These are phyloP conservation scores for Halenospora varia DNA, from an alignment of 495 filamentous ascomycete species.

Conservation along the genomic window DNA sequence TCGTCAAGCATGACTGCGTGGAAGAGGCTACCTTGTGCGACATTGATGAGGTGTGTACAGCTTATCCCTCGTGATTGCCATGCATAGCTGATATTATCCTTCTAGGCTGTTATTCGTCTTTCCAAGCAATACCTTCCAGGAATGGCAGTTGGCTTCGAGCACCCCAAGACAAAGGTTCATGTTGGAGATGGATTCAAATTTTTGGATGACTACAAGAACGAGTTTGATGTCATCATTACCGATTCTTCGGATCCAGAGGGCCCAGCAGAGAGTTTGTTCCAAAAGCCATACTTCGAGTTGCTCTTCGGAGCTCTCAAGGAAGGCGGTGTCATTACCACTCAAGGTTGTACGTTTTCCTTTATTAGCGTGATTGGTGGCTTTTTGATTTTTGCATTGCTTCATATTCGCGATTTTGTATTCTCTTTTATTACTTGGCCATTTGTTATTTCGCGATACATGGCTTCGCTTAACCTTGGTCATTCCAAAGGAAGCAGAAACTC, in stretches of 20 bases:
- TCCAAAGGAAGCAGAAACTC: not conserved
- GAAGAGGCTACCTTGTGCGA: slow-evolving; percentile 96
- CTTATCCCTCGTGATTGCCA: not conserved
- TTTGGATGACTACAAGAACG: slow-evolving; percentile 84
- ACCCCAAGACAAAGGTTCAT: slow-evolving; percentile 87
- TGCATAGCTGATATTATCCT: slow-evolving; percentile 10
- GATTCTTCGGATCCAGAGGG: slow-evolving; percentile 97
- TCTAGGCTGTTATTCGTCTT: slow-evolving; percentile 89
- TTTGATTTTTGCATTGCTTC: not conserved
- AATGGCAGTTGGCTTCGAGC: slow-evolving; percentile 89
- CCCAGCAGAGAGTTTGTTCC: slow-evolving; percentile 91
- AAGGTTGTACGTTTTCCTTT: slow-evolving; percentile 97
- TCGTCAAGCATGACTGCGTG: slow-evolving; percentile 93
- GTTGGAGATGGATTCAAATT: slow-evolving; percentile 99
- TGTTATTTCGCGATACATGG: slow-evolving; percentile 20
- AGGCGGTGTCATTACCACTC: slow-evolving; percentile 97
- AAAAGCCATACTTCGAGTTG: slow-evolving; percentile 98
- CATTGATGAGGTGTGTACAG: slow-evolving; percentile 79
- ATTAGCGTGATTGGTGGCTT: slow-evolving; percentile 27
- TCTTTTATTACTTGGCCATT: slow-evolving; percentile 10
- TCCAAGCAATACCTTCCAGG: slow-evolving; percentile 97
- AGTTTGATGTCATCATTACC: slow-evolving; percentile 99
- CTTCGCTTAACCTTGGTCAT: no score
- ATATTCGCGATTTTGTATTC: slow-evolving; percentile 24
- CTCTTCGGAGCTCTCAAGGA: slow-evolving; percentile 82